Base-by-base conservation (phyloP, 2,329 filamentous ascomycete genomes). In the Cladosporium phlei region DNA sequence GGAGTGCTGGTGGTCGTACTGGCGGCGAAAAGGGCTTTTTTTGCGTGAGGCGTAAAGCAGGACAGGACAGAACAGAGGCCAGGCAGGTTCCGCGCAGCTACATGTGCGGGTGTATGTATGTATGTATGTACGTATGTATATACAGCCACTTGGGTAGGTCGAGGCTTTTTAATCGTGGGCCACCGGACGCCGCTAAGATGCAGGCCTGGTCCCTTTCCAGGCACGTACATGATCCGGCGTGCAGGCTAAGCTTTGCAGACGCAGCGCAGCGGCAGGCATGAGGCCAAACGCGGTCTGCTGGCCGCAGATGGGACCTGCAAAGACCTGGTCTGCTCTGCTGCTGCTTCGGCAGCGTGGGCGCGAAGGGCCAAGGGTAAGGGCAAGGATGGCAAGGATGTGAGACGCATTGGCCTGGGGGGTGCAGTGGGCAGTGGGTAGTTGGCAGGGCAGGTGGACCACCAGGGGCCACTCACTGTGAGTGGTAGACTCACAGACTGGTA, bases 101-200 rank as follows among this genome's bases (percentile, higher is more conserved):
- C n/a, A n/a, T n/a, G n/a, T n/a, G n/a, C n/a, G n/a, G n/a, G n/a
- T n/a, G n/a, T n/a, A n/a, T n/a, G n/a, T n/a, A n/a, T n/a, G n/a
- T n/a, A n/a, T n/a, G n/a, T n/a, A n/a, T n/a, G n/a, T n/a, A n/a
- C n/a, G n/a, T n/a, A n/a, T n/a, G n/a, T n/a, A n/a, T n/a, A n/a
- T n/a, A n/a, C n/a, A n/a, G n/a, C n/a, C n/a, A n/a, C n/a, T n/a
- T n/a, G n/a, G n/a, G n/a, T n/a, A n/a, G n/a, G n/a, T n/a, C n/a
- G n/a, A n/a, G n/a, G n/a, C 28, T 43, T 30, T 45, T 45, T 45
- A 45, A 45, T 43, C 42, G 42, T 45, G 42, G 42, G 32, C 42
- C 42, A 45, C 42, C 21, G 42, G 42, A n/a, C 22, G 42, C 42
- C 42, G 42, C 42, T 45, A 45, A 28, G 17, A 45, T 45, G 42